These are phyloP conservation scores for Venturia nashicola DNA, from an alignment of 2,329 filamentous ascomycete species.

Conservation along the genomic window DNA sequence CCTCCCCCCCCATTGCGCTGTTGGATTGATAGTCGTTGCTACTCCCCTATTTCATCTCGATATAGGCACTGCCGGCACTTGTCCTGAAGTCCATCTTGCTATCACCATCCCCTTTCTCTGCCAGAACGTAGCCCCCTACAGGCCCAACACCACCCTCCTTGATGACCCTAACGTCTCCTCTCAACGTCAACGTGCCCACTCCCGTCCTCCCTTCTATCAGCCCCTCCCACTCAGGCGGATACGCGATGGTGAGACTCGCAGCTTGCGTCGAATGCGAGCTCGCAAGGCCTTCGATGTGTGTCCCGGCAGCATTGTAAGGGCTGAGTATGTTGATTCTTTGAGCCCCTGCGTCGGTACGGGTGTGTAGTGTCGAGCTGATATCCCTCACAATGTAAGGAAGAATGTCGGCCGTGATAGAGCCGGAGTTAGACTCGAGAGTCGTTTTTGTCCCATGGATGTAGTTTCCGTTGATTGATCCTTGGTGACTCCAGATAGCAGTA, in stretches of 20 bases:
- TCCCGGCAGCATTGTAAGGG: not conserved
- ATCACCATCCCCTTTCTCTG: not conserved
- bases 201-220: not conserved
- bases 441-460: not conserved
- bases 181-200: not conserved
- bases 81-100: not conserved
- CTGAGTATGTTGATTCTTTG: not conserved
- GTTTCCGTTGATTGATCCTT: not conserved
- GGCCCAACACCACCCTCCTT: not conserved
- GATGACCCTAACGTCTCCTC: not conserved
- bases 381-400: not conserved
- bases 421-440: not conserved
- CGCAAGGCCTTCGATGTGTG: not conserved
- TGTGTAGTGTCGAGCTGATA: not conserved
- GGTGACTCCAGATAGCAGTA: not conserved
- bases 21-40: too few relatives aligned
- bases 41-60: not conserved
- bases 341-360: not conserved
- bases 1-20: too few relatives aligned
- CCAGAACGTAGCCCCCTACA: not conserved
- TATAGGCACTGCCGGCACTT: not conserved
- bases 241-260: not conserved
- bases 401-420: not conserved
- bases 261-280: not conserved
- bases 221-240: conserved; percentile 1